Evolutionary conservation across 768 basidiomycete genomes (phyloP).

Genomic region (Xerocomellus intermedius): DNA sequence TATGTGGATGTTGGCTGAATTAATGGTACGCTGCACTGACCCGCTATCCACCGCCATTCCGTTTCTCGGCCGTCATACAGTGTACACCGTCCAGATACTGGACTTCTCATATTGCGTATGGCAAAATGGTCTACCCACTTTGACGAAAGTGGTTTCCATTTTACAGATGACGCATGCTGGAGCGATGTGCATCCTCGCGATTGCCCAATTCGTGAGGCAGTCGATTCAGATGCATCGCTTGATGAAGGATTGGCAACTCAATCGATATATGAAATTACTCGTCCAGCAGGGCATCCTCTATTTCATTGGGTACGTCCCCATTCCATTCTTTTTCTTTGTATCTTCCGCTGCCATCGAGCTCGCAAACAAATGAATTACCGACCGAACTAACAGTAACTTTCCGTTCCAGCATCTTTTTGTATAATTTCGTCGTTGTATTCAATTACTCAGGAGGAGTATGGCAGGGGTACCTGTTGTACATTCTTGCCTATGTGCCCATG

Average conservation of each 20-base stretch:
- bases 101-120: neutral
- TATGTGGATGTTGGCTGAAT: neutral
- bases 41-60: too few relatives aligned
- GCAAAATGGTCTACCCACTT: too few relatives aligned
- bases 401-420: neutral
- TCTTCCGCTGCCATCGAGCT: neutral
- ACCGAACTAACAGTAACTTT: neutral
- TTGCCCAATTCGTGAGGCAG: neutral
- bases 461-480: neutral
- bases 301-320: neutral
- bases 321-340: neutral
- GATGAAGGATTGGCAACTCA: neutral
- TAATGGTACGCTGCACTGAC: neutral
- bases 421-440: neutral
- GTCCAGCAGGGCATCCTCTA: neutral
- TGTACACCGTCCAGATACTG: neutral
- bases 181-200: neutral
- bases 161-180: neutral
- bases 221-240: neutral
- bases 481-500: neutral
- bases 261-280: neutral
- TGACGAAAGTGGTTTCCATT: neutral
- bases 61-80: neutral
- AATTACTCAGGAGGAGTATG: neutral
- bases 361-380: too few relatives aligned